Evolutionary conservation across 495 filamentous ascomycete species (phyloP).

Genomic region (Pyronema domesticum): DNA sequence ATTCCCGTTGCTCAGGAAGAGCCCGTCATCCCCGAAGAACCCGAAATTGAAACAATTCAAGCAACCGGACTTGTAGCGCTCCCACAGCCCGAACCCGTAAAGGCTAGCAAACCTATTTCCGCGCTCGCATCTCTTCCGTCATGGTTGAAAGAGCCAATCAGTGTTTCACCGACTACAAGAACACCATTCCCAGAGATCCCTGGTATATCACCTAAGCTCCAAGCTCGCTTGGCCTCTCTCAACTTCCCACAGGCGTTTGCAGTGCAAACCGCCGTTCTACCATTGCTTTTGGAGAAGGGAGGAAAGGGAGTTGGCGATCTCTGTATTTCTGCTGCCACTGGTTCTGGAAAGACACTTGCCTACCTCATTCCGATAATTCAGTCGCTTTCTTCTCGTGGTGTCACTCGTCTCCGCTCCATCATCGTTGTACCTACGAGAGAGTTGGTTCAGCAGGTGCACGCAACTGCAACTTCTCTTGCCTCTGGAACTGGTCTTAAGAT

Average conservation of each 20-base stretch:
- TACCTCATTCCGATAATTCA: constrained; percentile 77
- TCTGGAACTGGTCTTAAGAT: constrained; percentile 45
- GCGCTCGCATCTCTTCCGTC: constrained; percentile 36
- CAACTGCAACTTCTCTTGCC: constrained; percentile 29
- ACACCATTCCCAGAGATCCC: constrained; percentile 45
- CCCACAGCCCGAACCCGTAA: constrained; percentile 15
- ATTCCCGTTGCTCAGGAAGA: constrained; percentile 7
- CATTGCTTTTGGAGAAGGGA: constrained; percentile 43
- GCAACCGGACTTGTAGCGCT: constrained; percentile 18
- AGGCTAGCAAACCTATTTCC: constrained; percentile 2
- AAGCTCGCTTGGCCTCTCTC: constrained; percentile 43
- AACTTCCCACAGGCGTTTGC: constrained; percentile 63
- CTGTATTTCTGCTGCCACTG: constrained; percentile 74
- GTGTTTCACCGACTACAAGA: constrained; percentile 38
- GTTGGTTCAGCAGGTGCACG: constrained; percentile 65
- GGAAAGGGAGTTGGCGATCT: constrained; percentile 45
- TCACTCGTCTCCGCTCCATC: constrained; percentile 50
- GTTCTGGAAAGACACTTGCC: constrained; percentile 83
- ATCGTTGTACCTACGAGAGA: constrained; percentile 83
- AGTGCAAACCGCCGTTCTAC: constrained; percentile 65
- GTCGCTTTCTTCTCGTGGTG: constrained; percentile 39
- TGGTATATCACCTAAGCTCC: constrained; percentile 34
- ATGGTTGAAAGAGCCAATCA: constrained; percentile 62
- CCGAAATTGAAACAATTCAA: not conserved
- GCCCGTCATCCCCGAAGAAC: not conserved